Base-by-base conservation (phyloP, 2,329 filamentous ascomycete genomes). In the Hysterium pulicare region DNA sequence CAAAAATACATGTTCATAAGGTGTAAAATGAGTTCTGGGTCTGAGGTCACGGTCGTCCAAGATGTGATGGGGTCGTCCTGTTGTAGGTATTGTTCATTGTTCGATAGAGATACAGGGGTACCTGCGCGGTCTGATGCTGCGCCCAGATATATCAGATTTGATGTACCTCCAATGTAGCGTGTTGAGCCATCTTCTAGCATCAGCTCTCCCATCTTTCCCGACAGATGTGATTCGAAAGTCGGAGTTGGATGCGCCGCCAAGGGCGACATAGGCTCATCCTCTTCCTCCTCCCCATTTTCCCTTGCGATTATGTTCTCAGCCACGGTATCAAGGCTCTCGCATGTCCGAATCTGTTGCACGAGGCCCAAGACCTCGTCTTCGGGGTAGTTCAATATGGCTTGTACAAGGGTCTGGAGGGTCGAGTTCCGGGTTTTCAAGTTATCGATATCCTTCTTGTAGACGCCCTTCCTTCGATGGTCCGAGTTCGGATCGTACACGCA, bases 1-100 rank as follows among this genome's bases (percentile, higher is more conserved):
- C 84, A 89, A 70, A 97, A 97, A 69, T 98, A 98, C 87, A 97
- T 90, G 58, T 90, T 91, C 61, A 98, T 81, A 15, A 98, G 79
- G 66, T 96, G 91, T 13, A 83, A 79, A 54, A 96, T 82, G 34
- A 95, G 75, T 41, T 86, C 79, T 19, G 82, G 76, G 62, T 96
- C 89, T 38, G 82, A 75, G 1, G 89, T 95, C 34, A 95, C 89
- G 13, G 76, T 80, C 0, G 91, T 95, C 93, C 93, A 98, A 41
- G 85, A 90, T 16, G 81, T 83, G 41, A 93, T 76, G 3, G 89
- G 83, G 47, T 91, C 79, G 39, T 85, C 81, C 47, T 77, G 72
- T 15, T 74, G 69, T 13, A 68, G 62, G 42, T 75, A 73, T 26
- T 72, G 68, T 28, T 78, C 75, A 4, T 58, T 51, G 6, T 72